phyloP scores from a whole-genome alignment of 768 basidiomycete species.

The Boletus edulis region DNA sequence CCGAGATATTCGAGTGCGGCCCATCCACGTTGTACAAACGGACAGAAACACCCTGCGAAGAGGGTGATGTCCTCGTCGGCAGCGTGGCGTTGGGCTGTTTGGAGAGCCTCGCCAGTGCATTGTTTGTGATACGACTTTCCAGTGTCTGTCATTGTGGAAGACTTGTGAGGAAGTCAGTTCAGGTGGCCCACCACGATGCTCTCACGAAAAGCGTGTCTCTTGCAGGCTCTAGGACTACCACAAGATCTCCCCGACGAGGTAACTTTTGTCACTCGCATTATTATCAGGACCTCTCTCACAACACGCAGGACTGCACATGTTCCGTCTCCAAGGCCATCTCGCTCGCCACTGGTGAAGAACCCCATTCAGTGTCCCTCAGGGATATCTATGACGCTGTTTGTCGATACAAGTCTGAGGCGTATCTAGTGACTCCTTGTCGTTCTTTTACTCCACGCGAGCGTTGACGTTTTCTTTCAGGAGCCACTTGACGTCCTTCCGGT shows the following conservation, averaged over 20 bases:
- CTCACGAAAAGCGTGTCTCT: constrained; percentile 1
- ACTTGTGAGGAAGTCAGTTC: not conserved
- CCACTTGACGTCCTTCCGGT: constrained; percentile 37
- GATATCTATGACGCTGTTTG: constrained; percentile 15
- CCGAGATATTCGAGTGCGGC: constrained; percentile 65
- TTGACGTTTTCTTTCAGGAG: constrained; percentile 30
- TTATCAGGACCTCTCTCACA: not conserved
- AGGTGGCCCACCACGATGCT: not conserved
- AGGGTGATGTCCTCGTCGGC: constrained; percentile 55
- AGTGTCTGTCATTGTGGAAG: constrained; percentile 30
- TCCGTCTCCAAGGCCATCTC: constrained; percentile 21
- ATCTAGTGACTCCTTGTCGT: constrained; percentile 14
- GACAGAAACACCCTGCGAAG: constrained; percentile 74
- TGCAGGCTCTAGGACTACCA: constrained; percentile 19
- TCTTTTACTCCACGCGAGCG: not conserved
- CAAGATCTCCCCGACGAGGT: constrained; percentile 27
- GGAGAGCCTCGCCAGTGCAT: constrained; percentile 51
- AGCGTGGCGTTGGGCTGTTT: constrained; percentile 51
- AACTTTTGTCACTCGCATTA: not conserved
- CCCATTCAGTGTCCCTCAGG: constrained; percentile 9
- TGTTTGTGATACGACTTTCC: constrained; percentile 40
- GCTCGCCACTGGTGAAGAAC: constrained; percentile 9
- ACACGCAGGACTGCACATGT: constrained; percentile 16
- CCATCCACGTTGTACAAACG: constrained; percentile 84
- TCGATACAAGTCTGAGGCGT: constrained; percentile 13